Evolutionary conservation across 2,329 filamentous ascomycete genomes (phyloP), one percentile per base, ranked within the genome.

Genomic region (Xylaria sp.): DNA sequence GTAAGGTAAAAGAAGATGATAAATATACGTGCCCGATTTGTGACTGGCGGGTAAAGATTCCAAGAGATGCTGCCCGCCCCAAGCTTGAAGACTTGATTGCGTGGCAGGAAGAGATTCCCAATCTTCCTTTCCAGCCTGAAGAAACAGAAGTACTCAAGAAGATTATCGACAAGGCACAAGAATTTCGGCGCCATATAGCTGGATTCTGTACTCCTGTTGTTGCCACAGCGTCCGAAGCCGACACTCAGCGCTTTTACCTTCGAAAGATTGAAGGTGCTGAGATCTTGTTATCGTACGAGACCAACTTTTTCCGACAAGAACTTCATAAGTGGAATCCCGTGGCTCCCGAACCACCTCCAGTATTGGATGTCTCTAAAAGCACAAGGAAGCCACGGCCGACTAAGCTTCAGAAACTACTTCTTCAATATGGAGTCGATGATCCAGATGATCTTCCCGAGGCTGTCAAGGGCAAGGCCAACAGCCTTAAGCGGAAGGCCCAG

Each of bases 1-100:
- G 96, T 62, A 99, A 98, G 79, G 93, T 99, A 76, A 98, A 98
- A 82, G 96, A 98, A 78, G 95, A 97, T 72, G 96, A 98, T 78
- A 97, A 97, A 80, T 99, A 98, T 79, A 98, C 95, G 1, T 99
- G 96, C 77, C 96, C 96, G 0, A 97, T 99, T 71, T 99, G 96
- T 79, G 96, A 99, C 80, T 98, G 94, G 90, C 91, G 96, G 20
- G 92, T 98, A 78, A 97, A 95, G 82, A 98, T 99, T 63, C 96
- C 96, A 32, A 93, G 96, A 55, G 96, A 99, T 84, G 96, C 96
- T 28, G 94, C 96, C 25, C 91, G 96, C 34, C 96, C 96, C 0
- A 98, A 98, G 81, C 85, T 99, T 0, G 96, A 99, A 79, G 94
- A 98, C 74, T 85, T 99, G 18, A 86, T 92, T 69, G 83, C 87